A percentile compares a stretch with the other conserved stretches of the same genome.
Conservation (phyloP, 805 yeast species). For the Starmerella riodocensis region DNA sequence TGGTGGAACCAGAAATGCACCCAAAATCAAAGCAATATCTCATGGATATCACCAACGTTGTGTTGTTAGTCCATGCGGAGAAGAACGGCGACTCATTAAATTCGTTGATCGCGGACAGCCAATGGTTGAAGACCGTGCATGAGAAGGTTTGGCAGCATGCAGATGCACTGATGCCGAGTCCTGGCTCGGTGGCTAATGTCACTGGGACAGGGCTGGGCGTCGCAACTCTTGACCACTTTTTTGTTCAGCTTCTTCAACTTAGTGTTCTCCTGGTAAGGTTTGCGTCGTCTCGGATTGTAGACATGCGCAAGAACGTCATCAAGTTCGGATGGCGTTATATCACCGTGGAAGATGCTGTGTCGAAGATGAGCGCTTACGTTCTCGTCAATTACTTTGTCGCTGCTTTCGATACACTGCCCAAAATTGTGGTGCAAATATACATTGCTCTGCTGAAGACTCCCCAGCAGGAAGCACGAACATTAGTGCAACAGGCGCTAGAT, state of each 20-base stretch:
- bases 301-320: conserved; percentile 67
- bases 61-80: conserved; percentile 49
- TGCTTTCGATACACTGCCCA: conserved; percentile 76
- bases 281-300: conserved; percentile 46
- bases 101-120: conserved; percentile 30
- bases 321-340: conserved; percentile 91
- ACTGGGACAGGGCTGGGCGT: conserved; percentile 14
- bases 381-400: conserved; percentile 76
- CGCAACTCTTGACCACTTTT: conserved; percentile 47
- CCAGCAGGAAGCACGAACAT: conserved; percentile 66
- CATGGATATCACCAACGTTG: conserved; percentile 41
- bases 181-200: conserved; percentile 13
- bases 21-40: conserved; percentile 9
- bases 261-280: conserved; percentile 64
- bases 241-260: conserved; percentile 67
- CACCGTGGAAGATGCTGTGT: conserved; percentile 72
- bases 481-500: conserved; percentile 80
- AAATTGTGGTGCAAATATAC: conserved; percentile 81
- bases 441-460: conserved; percentile 77
- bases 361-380: conserved; percentile 87
- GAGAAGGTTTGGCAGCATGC: conserved; percentile 56
- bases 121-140: conserved; percentile 55
- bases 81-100: conserved; percentile 36
- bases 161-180: conserved; percentile 40
- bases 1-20: conserved; percentile 1